Evolutionary conservation across 2,329 filamentous ascomycete genomes (phyloP), one percentile per base, ranked within the genome.

Genomic region (Alternaria conjuncta): DNA sequence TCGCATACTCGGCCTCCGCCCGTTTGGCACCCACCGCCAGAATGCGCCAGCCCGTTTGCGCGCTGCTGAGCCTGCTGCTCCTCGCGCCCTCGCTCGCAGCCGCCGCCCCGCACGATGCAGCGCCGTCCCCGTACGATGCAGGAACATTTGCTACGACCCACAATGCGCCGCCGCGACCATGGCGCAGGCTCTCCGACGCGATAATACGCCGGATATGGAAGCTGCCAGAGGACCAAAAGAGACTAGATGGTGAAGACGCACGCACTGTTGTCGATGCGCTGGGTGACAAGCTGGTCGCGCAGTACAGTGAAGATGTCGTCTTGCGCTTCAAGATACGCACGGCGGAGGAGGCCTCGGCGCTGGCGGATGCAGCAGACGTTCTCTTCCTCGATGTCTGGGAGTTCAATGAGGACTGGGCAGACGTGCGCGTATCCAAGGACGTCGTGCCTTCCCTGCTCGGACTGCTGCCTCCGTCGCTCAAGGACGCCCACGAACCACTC

Each of bases 381-480:
- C 86, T 97, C 23, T 91, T 96, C 71, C 84, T 98, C 45, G 96
- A 99, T 76, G 87, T 98, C 2, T 99, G 96, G 96, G 90, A 92
- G 21, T 93, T 92, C 70, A 92, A 90, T 6, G 84, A 89, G 18
- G 87, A 92, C 63, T 96, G 91, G 84, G 92, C 96, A 25, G 96
- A 99, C 78, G 90, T 98, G 57, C 87, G 93, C 45, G 80, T 98
- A 54, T 87, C 90, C 57, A 89, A 91, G 75, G 88, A 93, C 71
- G 89, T 93, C 69, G 88, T 97, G 75, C 86, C 89, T n/a, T 89
- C 92, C 15, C 84, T 98, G 28, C 86, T 97, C 23, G 89, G 89
- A 26, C 86, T 97, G 25, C 86, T 99, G 6, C 95, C 96, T 10
- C 74, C 83, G 11, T 91, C 92, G 7, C 84, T 98, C 26, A 89